Conservation (phyloP, 495 filamentous ascomycete species). For the Lindgomyces ingoldianus region DNA sequence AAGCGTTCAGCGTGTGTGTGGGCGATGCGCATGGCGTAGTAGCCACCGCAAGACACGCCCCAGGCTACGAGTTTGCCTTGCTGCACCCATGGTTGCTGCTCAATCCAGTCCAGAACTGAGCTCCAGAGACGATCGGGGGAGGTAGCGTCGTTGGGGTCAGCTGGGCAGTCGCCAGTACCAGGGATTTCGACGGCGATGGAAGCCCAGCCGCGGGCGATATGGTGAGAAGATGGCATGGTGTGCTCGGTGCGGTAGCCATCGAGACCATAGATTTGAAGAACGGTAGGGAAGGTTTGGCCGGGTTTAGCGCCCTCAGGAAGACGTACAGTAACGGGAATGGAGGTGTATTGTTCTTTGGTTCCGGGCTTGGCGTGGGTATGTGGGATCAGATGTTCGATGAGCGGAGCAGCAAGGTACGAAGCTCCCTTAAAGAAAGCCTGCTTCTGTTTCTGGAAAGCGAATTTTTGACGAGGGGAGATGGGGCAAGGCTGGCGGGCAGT, state of each 20-base stretch:
- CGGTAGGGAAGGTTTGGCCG: conserved; percentile 12
- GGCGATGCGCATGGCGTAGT: conserved; percentile 36
- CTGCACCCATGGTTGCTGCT: conserved; percentile 20
- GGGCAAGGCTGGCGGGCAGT: conserved; percentile 22
- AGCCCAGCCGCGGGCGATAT: conserved; percentile 21
- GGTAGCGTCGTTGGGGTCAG: conserved; percentile 25
- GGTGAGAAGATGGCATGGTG: conserved; percentile 22
- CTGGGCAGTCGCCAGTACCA: conserved; percentile 32
- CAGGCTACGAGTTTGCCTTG: conserved; percentile 29
- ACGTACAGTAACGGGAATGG: conserved; percentile 21
- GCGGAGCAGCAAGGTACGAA: conserved; percentile 4
- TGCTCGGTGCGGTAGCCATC: conserved; percentile 36
- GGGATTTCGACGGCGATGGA: conserved; percentile 31
- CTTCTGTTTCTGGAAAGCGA: conserved; percentile 13
- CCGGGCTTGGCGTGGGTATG: conserved; percentile 19
- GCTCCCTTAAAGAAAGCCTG: conserved; percentile 21
- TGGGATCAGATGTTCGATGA: conserved; percentile 20
- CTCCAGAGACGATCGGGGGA: conserved; percentile 26
- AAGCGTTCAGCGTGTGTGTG: conserved; percentile 32
- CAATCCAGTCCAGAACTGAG: conserved; percentile 33
- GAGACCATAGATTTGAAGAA: conserved; percentile 23
- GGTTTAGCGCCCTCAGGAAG: conserved; percentile 10
- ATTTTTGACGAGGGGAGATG: conserved; percentile 17
- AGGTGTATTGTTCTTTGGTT: conserved; percentile 13
- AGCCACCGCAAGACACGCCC: conserved; percentile 31